Evolutionary conservation across 257 asterid genomes (phyloP).

Genomic region (Scutellaria minor): DNA sequence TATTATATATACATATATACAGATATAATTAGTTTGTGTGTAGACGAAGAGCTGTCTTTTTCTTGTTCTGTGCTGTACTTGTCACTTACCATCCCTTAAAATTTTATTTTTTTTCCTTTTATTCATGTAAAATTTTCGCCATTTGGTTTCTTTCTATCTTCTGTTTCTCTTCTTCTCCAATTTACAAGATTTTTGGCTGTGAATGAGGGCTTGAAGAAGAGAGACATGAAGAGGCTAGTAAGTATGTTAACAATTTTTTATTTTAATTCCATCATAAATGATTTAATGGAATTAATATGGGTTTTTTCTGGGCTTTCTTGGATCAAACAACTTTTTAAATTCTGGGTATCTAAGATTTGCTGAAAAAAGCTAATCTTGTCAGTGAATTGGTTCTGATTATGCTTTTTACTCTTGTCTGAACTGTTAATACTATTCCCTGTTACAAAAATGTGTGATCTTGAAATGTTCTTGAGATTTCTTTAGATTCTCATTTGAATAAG

Average conservation of each 20-base stretch:
- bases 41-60: constrained; percentile 55
- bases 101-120: background rate
- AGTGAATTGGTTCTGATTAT: background rate
- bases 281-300: background rate
- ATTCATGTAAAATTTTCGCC: constrained; percentile 34
- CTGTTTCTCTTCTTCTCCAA: constrained; percentile 32
- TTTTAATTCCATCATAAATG: background rate
- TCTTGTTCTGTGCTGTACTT: constrained; percentile 58
- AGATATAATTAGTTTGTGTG: constrained; percentile 23
- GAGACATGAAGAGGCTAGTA: constrained; percentile 91
- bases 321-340: constrained; percentile 29
- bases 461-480: background rate
- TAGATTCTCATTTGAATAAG: background rate
- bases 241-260: constrained; percentile 67
- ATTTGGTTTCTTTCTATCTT: constrained; percentile 33
- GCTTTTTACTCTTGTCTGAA: constrained; percentile 8
- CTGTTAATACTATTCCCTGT: background rate
- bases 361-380: constrained; percentile 35
- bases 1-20: background rate
- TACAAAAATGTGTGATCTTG: background rate
- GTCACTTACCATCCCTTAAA: constrained; percentile 58
- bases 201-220: constrained; percentile 51
- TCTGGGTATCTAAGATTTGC: constrained; percentile 38
- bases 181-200: constrained; percentile 33
- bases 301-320: constrained; percentile 21